These are phyloP conservation scores for Amphicarpaea edgeworthii DNA, from an alignment of 306 rosid genomes.

Conservation along the genomic window DNA sequence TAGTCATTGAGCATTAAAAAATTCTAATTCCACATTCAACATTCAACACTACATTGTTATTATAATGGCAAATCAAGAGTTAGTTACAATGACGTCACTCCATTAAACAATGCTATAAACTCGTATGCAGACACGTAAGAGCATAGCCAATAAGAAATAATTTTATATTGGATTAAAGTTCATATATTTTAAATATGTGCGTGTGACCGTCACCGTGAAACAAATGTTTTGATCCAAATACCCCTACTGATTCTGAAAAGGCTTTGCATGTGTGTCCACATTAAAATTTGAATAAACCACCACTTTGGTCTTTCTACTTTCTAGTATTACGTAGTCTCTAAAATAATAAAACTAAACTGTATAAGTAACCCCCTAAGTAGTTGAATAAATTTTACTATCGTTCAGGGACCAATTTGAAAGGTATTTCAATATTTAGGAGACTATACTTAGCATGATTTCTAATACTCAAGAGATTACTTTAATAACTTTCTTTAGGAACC, in stretches of 20 bases:
- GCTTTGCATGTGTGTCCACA: background rate
- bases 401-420: background rate
- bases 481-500: background rate
- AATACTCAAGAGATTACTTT: background rate
- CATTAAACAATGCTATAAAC: background rate
- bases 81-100: constrained; percentile 22
- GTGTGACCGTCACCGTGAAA: background rate
- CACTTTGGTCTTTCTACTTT: background rate
- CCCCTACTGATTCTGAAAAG: background rate
- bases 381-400: background rate
- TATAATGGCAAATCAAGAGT: constrained; percentile 1
- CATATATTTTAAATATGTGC: background rate
- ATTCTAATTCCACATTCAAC: background rate
- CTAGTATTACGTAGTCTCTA: background rate
- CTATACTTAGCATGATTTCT: background rate
- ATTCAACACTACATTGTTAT: background rate
- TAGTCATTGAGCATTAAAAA: background rate
- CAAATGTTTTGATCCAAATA: constrained; percentile 22
- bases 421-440: background rate
- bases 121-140: background rate
- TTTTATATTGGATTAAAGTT: constrained; percentile 3
- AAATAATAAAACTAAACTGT: background rate
- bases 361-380: background rate
- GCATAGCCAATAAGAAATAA: background rate
- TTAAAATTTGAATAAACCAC: constrained; percentile 1